Conservation (phyloP, 2,329 filamentous ascomycete genomes). For the Hypomyces rosellus region DNA sequence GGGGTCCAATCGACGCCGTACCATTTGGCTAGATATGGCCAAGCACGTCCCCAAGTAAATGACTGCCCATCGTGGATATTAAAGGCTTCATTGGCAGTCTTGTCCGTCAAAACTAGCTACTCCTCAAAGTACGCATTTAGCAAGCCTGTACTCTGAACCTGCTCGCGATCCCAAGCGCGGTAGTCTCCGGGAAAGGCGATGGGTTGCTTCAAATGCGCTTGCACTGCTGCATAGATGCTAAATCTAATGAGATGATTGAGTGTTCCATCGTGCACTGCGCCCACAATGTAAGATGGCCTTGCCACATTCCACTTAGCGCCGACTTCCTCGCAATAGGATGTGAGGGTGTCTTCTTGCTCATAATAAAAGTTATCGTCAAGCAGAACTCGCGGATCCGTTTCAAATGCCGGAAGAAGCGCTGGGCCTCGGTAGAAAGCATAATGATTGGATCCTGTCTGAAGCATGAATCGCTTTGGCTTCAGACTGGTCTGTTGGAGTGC, state of each 20-base stretch:
- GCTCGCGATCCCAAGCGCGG: constrained; percentile 3
- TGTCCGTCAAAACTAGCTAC: neutral
- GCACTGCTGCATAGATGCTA: constrained; percentile 1
- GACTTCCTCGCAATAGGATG: neutral
- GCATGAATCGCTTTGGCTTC: neutral
- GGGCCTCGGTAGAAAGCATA: neutral
- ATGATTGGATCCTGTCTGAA: constrained; percentile 6
- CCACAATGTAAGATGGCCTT: constrained; percentile 2
- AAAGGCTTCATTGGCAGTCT: neutral
- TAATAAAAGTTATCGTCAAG: constrained; percentile 2
- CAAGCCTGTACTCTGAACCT: neutral
- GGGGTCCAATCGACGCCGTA: neutral
- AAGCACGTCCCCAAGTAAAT: constrained; percentile 3
- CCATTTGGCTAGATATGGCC: constrained; percentile 4
- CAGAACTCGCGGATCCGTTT: neutral
- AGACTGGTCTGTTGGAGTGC: neutral
- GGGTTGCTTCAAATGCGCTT: neutral
- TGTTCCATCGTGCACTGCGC: constrained; percentile 2
- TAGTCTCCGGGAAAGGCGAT: neutral
- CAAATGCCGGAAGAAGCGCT: neutral
- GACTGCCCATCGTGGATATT: constrained; percentile 1
- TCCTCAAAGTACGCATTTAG: constrained; percentile 3
- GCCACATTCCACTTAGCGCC: constrained; percentile 3
- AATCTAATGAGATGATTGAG: constrained; percentile 1
- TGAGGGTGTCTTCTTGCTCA: constrained; percentile 1